These are phyloP conservation scores for Beauveria australis DNA, from an alignment of 2,329 filamentous ascomycete species.

Conservation along the genomic window DNA sequence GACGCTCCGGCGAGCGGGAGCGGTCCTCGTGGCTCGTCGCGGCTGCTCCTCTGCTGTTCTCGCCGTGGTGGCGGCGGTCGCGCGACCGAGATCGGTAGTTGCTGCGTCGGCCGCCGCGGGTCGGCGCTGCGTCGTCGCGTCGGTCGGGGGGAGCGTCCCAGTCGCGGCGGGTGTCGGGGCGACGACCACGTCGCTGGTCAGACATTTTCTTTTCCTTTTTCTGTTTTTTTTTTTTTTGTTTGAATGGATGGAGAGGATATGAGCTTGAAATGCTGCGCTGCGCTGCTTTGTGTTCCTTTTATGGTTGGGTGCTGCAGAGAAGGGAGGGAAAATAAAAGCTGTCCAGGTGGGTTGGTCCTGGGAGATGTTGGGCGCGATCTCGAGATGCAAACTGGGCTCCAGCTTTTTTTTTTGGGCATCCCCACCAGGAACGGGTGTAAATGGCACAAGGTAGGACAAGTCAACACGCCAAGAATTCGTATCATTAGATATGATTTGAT, in stretches of 20 bases:
- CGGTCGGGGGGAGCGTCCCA: conserved; percentile 49
- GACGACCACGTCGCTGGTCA: conserved; percentile 25
- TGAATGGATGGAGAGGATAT: no score
- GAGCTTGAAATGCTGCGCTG: no score
- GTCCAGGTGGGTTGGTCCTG: no score
- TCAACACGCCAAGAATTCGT: no score
- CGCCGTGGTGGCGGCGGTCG: conserved; percentile 19
- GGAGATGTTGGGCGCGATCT: no score
- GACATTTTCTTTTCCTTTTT: conserved; percentile 19
- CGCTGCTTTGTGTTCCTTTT: no score
- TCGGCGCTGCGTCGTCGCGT: conserved; percentile 22
- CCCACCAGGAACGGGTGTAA: no score
- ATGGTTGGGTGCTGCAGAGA: background rate
- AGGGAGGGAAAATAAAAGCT: no score
- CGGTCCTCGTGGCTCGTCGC: conserved; percentile 25
- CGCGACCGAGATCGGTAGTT: conserved; percentile 27
- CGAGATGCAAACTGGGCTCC: no score
- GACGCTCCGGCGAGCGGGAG: conserved; percentile 28
- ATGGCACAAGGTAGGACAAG: no score
- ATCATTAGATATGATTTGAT: no score
- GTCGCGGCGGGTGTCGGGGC: conserved; percentile 39
- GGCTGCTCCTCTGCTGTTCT: conserved; percentile 14
- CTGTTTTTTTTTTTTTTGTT: conserved; percentile 13
- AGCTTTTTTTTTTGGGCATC: no score
- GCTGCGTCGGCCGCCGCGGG: conserved; percentile 22